Base-by-base conservation (phyloP, 169 alveolate species). In the Eimeria mitis region DNA sequence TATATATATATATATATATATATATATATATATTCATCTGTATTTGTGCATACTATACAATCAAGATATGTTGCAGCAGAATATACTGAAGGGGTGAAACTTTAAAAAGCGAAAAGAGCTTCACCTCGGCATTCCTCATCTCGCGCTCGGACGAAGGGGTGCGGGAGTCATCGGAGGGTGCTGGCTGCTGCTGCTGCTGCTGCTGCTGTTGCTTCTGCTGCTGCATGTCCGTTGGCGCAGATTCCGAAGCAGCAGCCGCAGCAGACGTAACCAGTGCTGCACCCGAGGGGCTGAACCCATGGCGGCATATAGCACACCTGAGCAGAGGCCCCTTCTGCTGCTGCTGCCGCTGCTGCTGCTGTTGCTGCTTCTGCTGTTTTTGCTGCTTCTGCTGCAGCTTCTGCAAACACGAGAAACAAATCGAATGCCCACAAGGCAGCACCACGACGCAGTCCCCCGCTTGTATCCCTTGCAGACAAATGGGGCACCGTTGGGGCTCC, bases 401-500 rank as follows among this genome's bases (percentile, higher is more conserved):
- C 61, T 79, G 71, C 65, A 59, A 25, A 84, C 96, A 94, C 42
- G 42, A 47, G 42, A 84, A 31, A 52, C 96, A 94, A 31, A 81
- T 34, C 40, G 87, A 89, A 61, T 94, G 96, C 34, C 92, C 96
- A 63, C 96, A 94, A 37, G 96, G 96, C 28, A 81, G 94, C 68
- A 94, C 94, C 42, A 71, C 95, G 76, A 34, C 79, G 79, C 65
- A 85, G 28, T 75, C 70, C 52, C 54, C 47, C 0, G 44, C 59
- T 25, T 83, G 91, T 76, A 94, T 40, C 34, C 84, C 87, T 28
- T 40, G 52, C 63, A 84, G 54, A 47, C 96, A 94, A 28, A 94
- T 78, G 0, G 96, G 96, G 63, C 96, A 94, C 25, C 83, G 95
- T n/a, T 31, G 91, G 6, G 76, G 44, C 44, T 71, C 95, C 65